These are phyloP conservation scores for Colletotrichum camelliae DNA, from an alignment of 2,329 filamentous ascomycete genomes.

Conservation along the genomic window DNA sequence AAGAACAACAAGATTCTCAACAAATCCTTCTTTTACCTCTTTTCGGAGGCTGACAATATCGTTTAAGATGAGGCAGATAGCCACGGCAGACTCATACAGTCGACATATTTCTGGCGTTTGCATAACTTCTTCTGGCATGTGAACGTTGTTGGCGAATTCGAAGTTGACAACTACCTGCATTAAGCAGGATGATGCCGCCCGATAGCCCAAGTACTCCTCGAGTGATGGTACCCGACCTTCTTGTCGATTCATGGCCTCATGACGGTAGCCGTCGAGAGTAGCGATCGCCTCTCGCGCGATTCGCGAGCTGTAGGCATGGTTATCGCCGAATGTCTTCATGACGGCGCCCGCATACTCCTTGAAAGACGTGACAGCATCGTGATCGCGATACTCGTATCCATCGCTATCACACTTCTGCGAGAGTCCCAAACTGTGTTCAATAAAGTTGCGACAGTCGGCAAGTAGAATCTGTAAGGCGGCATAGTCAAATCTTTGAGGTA, in stretches of 20 bases:
- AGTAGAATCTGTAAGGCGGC: background rate
- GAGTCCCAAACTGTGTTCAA: background rate
- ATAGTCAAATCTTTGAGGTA: slow-evolving; percentile 8
- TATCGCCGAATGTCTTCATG: background rate
- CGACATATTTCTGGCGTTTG: background rate
- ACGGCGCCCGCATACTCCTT: background rate
- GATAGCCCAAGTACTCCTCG: background rate
- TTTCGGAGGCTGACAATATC: slow-evolving; percentile 6
- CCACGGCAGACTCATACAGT: background rate
- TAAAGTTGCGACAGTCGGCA: slow-evolving; percentile 4
- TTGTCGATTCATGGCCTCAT: slow-evolving; percentile 6
- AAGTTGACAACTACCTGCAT: slow-evolving; percentile 6
- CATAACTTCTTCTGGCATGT: slow-evolving; percentile 3
- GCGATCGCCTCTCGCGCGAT: background rate
- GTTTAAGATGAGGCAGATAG: background rate
- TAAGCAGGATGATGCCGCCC: slow-evolving; percentile 3
- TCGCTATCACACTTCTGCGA: background rate
- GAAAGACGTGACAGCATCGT: background rate
- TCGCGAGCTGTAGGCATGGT: background rate
- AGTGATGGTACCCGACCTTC: background rate
- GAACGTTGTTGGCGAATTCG: slow-evolving; percentile 3
- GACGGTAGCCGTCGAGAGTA: background rate
- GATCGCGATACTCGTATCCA: background rate
- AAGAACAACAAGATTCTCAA: slow-evolving; percentile 11
- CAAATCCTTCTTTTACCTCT: slow-evolving; percentile 9